phyloP scores from a whole-genome alignment of 2,329 filamentous ascomycete species.

The Lecanicillium sp. region DNA sequence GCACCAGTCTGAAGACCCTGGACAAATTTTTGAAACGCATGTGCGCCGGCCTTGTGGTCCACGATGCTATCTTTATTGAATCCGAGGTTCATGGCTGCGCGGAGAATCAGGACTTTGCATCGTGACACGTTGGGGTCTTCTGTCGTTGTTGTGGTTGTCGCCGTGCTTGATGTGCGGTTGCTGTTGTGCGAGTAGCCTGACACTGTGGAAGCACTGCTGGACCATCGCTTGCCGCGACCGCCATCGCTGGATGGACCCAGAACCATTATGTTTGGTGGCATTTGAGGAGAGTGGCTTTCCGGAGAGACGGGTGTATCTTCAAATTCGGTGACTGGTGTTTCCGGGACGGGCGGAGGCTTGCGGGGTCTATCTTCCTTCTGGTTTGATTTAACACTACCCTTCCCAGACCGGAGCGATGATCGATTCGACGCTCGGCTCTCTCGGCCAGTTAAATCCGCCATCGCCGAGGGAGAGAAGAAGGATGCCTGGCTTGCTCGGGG shows the following conservation, averaged over 20 bases:
- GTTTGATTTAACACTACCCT: conserved; percentile 41
- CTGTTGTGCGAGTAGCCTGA: conserved; percentile 71
- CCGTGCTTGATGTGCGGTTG: conserved; percentile 59
- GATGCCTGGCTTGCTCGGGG: conserved; percentile 72
- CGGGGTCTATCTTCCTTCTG: conserved; percentile 39
- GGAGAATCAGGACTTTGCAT: conserved; percentile 71
- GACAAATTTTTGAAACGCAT: conserved; percentile 64
- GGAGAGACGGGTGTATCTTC: conserved; percentile 82
- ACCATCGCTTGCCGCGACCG: conserved; percentile 64
- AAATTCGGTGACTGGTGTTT: conserved; percentile 92
- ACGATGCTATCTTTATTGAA: conserved; percentile 54
- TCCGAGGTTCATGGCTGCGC: conserved; percentile 78
- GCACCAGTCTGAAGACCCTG: conserved; percentile 66
- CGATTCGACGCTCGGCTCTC: conserved; percentile 44
- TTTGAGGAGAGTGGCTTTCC: conserved; percentile 63
- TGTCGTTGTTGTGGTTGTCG: conserved; percentile 56
- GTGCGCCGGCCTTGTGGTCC: conserved; percentile 35
- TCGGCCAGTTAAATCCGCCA: conserved; percentile 32
- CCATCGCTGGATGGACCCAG: conserved; percentile 60
- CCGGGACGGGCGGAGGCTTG: conserved; percentile 51
- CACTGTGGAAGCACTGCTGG: conserved; percentile 69
- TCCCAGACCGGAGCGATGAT: conserved; percentile 41
- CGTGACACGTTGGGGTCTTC: conserved; percentile 73
- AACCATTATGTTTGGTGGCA: conserved; percentile 81
- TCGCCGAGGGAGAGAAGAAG: conserved; percentile 49